Evolutionary conservation across 768 basidiomycete genomes (phyloP).

Genomic region (Phlegmacium glaucopus): DNA sequence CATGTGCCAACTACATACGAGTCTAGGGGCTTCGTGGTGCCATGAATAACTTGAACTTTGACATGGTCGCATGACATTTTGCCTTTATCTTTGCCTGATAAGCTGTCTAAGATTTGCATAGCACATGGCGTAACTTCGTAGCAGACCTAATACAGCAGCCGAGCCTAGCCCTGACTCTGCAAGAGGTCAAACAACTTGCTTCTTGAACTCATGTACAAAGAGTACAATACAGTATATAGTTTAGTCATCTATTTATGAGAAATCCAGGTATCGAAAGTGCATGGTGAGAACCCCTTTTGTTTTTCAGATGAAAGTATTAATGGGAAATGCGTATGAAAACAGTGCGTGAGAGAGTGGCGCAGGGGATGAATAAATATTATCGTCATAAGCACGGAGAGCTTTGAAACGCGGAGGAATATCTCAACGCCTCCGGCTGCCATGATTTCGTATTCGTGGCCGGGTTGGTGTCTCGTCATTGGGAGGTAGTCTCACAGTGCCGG

Average conservation of each 20-base stretch:
- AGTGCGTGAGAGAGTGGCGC: constrained; percentile 8
- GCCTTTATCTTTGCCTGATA: too few species aligned
- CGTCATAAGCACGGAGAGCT: background rate
- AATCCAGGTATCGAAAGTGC: background rate
- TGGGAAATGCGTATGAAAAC: constrained; percentile 7
- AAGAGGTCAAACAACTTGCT: too few species aligned
- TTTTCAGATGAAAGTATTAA: constrained; percentile 4
- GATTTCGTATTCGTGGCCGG: constrained; percentile 17
- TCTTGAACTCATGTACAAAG: too few species aligned
- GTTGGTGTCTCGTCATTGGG: constrained; percentile 24
- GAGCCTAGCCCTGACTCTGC: too few species aligned
- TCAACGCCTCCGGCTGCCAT: constrained; percentile 15
- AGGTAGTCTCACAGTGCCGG: constrained; percentile 4
- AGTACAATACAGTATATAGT: background rate
- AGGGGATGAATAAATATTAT: background rate
- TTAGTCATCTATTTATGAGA: background rate
- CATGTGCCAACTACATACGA: too few species aligned
- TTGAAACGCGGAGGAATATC: constrained; percentile 2
- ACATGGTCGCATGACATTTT: too few species aligned
- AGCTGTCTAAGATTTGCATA: too few species aligned
- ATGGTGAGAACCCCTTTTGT: constrained; percentile 1
- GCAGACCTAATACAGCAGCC: too few species aligned
- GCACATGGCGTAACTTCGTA: too few species aligned
- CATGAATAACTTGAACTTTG: too few species aligned
- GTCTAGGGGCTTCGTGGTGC: too few species aligned